Percentiles rank a stretch among this genome's conserved stretches.
Conservation (phyloP, 805 yeast species). For the Allodekkera sacchari region DNA sequence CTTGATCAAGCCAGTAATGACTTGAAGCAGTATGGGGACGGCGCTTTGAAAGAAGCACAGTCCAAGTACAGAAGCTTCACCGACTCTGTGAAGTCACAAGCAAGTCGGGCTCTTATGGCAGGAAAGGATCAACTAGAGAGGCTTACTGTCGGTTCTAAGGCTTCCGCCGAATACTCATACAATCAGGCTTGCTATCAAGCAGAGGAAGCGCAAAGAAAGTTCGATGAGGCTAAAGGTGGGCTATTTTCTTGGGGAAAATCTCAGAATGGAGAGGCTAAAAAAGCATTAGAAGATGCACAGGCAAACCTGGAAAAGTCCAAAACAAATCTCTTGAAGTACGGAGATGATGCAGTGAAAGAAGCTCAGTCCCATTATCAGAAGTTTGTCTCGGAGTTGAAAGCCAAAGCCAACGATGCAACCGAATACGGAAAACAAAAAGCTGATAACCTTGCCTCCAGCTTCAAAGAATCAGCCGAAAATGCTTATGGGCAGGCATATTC, state of each 20-base stretch:
- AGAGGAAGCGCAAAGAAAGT: slow-evolving; percentile 26
- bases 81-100: slow-evolving; percentile 1
- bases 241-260: slow-evolving; percentile 33
- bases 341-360: slow-evolving; percentile 5
- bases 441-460: neutral
- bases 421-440: too few relatives aligned
- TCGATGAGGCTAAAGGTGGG: slow-evolving; percentile 22
- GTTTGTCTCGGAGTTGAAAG: neutral
- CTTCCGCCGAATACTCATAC: slow-evolving; percentile 11
- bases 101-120: neutral
- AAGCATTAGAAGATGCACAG: slow-evolving; percentile 27
- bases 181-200: slow-evolving; percentile 17
- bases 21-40: slow-evolving; percentile 3
- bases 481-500: neutral
- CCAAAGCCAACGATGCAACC: neutral
- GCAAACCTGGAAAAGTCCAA: slow-evolving; percentile 28
- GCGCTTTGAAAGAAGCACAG: slow-evolving; percentile 3
- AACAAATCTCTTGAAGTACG: slow-evolving; percentile 7
- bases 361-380: slow-evolving; percentile 1
- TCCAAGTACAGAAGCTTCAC: slow-evolving; percentile 1
- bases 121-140: neutral
- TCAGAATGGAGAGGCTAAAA: slow-evolving; percentile 27
- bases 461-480: neutral
- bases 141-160: neutral
- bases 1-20: slow-evolving; percentile 1